Conservation (phyloP, 768 basidiomycete genomes). For the Rhizopogon vulgaris region DNA sequence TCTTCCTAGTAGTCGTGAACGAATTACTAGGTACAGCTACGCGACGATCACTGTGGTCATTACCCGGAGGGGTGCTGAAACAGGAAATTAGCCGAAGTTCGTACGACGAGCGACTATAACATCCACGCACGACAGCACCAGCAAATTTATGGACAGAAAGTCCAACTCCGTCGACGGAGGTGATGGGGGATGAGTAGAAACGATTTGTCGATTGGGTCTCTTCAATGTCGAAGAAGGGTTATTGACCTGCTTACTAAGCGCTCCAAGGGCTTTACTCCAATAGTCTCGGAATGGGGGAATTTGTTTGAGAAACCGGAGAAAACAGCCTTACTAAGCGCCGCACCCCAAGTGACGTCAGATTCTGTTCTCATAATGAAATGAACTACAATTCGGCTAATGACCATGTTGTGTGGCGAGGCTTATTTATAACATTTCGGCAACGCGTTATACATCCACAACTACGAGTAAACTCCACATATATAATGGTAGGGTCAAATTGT, state of each 20-base stretch:
- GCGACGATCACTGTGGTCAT: constrained; percentile 10
- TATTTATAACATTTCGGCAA: not conserved
- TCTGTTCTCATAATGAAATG: too few relatives aligned
- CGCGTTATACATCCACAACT: constrained; percentile 37
- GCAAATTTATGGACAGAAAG: not conserved
- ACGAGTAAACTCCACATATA: constrained; percentile 91
- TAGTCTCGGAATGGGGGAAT: too few relatives aligned
- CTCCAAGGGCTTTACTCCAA: not conserved
- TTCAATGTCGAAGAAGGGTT: constrained; percentile 1
- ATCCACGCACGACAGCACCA: not conserved
- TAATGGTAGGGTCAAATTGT: constrained; percentile 94
- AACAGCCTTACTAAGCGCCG: too few relatives aligned
- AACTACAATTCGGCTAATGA: too few relatives aligned
- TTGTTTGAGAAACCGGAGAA: too few relatives aligned
- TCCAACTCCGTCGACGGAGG: not conserved
- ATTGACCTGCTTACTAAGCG: constrained; percentile 1
- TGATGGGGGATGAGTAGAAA: not conserved
- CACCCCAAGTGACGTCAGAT: too few relatives aligned
- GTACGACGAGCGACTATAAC: not conserved
- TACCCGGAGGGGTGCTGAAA: constrained; percentile 3
- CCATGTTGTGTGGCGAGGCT: too few relatives aligned
- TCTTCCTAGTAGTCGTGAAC: not conserved
- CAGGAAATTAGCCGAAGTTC: not conserved
- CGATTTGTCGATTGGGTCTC: not conserved
- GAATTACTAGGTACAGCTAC: constrained; percentile 2